Percentiles rank a stretch among this genome's conserved stretches.
phyloP scores from a whole-genome alignment of 1,139 yeast genomes.

The Tardiomyces depauwii region DNA sequence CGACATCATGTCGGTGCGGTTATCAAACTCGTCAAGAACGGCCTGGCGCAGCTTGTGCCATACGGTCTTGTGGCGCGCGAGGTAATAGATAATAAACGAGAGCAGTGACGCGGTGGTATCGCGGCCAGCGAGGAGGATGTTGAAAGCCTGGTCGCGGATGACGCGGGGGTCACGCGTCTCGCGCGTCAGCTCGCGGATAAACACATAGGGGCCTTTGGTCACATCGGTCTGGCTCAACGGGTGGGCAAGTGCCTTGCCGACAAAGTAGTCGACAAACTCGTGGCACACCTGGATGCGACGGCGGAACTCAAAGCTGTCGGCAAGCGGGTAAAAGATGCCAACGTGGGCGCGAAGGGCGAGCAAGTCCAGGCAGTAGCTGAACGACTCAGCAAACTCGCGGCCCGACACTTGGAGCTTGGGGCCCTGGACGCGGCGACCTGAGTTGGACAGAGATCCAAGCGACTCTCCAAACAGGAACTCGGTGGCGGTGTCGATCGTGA shows the following conservation, averaged over 20 bases:
- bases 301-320: slow-evolving; percentile 27
- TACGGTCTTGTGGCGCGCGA: slow-evolving; percentile 34
- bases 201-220: slow-evolving; percentile 30
- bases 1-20: slow-evolving; percentile 16
- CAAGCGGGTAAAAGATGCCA: slow-evolving; percentile 28
- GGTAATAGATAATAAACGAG: slow-evolving; percentile 35
- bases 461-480: slow-evolving; percentile 49
- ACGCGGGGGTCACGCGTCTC: slow-evolving; percentile 38
- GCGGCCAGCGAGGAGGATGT: slow-evolving; percentile 44
- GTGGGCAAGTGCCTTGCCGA: slow-evolving; percentile 16
- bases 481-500: slow-evolving; percentile 46
- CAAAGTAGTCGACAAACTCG: slow-evolving; percentile 21
- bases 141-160: slow-evolving; percentile 42
- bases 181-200: slow-evolving; percentile 40
- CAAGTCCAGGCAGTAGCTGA: slow-evolving; percentile 30
- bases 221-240: slow-evolving; percentile 10
- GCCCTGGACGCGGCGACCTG: neutral
- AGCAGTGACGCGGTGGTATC: slow-evolving; percentile 47
- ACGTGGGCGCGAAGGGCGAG: slow-evolving; percentile 29
- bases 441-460: slow-evolving; percentile 27
- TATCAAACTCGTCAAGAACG: slow-evolving; percentile 22
- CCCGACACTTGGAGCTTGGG: slow-evolving; percentile 17
- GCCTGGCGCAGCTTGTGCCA: slow-evolving; percentile 32
- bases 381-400: slow-evolving; percentile 31
- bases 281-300: slow-evolving; percentile 13